Evolutionary conservation across 2,329 filamentous ascomycete genomes (phyloP).

Genomic region (Onygena corvina): DNA sequence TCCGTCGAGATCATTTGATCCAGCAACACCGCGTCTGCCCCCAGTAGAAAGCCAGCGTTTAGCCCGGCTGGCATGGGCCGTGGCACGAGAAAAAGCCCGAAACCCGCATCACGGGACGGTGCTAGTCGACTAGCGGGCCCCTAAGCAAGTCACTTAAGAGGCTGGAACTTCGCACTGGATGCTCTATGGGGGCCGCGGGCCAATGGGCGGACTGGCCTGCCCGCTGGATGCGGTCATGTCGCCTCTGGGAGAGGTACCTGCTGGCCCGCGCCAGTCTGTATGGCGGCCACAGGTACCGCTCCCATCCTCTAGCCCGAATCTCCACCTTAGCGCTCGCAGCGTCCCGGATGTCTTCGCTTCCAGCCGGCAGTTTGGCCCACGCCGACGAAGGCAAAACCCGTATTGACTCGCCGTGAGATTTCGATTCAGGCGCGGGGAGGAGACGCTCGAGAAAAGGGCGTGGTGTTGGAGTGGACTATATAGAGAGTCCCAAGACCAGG

Average conservation of each 20-base stretch:
- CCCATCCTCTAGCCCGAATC: not conserved
- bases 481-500: not conserved
- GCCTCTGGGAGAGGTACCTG: not conserved
- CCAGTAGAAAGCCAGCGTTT: too few relatives aligned
- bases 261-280: not conserved
- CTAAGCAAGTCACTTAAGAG: too few relatives aligned
- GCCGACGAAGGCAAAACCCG: slow-evolving; percentile 2
- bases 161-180: not conserved
- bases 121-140: too few relatives aligned
- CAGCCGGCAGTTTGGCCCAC: slow-evolving; percentile 2
- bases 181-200: not conserved
- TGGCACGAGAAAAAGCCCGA: too few relatives aligned
- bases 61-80: too few relatives aligned
- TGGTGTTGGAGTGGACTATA: not conserved
- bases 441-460: not conserved
- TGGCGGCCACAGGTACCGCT: not conserved
- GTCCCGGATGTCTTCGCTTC: slow-evolving; percentile 3
- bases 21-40: too few relatives aligned
- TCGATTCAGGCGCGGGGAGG: slow-evolving; percentile 2
- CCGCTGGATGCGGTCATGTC: too few relatives aligned
- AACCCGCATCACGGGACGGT: too few relatives aligned
- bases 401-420: not conserved
- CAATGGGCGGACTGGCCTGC: too few relatives aligned
- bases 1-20: too few relatives aligned
- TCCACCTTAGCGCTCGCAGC: not conserved